Base-by-base conservation (phyloP, 371 early-diverging fungal genomes). In the Apophysomyces elegans region DNA sequence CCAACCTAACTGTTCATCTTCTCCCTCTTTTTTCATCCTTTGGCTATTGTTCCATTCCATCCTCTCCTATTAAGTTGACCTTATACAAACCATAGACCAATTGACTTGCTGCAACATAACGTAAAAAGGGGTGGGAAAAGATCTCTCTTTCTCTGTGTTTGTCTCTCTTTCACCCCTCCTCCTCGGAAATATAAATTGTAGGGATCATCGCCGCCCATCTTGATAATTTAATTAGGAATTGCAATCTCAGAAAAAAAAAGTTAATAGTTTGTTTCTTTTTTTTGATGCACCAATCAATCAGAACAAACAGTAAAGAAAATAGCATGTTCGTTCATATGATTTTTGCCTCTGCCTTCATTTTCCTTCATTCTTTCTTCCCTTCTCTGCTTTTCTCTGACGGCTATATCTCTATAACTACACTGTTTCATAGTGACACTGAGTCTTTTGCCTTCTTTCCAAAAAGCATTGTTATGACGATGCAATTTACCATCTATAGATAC, bases 401-500 rank as follows among this genome's bases (percentile, higher is more conserved):
- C 41, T 8, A 13, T 41, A 41, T 26, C 2, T 26, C 32, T 26
- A 26, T 26, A 26, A 26, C 32, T 2, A 26, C 2, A 26, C 32
- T 26, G 32, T 26, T 26, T 26, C 32, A 26, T 26, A 26, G 32
- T 45, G 4, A n/a, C 16, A 12, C 46, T 2, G 46, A 45, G 16
- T 45, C n/a, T n/a, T 45, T 18, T 13, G 16, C 4, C 16, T 45
- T n/a, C 16, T 45, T 14, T 0, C n/a, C 16, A 1, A 13, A n/a
- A 45, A 13, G 46, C 46, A 18, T 13, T 18, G 16, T 18, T 21
- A 50, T 50, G 54, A 50, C 32, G 54, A 50, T 50, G 21, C 21
- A 50, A 50, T 50, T 50, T 50, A 21, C 32, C 54, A 26, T 50
- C 18, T 50, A 18, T 50, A 26, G 54, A 2, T 50, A 50, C 54